Base-by-base conservation (phyloP, 805 yeast species). In the Debaryomyces castellii region DNA sequence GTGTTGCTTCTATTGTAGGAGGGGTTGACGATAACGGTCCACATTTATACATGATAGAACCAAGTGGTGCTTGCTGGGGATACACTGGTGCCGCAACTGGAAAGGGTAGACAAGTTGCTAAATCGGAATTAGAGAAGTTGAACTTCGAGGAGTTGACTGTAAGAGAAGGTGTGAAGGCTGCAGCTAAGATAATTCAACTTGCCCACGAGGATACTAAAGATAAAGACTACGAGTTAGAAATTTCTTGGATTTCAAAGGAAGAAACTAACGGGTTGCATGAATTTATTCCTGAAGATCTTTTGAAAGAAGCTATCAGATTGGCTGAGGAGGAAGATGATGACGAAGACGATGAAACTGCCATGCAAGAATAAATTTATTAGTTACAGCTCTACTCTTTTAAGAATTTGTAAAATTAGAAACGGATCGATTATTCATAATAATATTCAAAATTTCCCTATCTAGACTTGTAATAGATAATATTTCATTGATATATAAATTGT, bases 181-280 rank as follows among this genome's bases (percentile, higher is more conserved):
- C 97, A 25, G 98, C 98, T 4, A 86, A 85, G 66, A 90, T 94
- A 62, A 87, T 94, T 59, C 87, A 89, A 60, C 74, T 85, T 52
- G 97, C 98, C 1, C 99, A 95, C 62, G 99, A 94, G 70, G 99
- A 94, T 62, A 89, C 90, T 68, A 94, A 92, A 67, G 99, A 94
- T 64, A 94, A 92, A 68, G 98, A 91, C 49, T 94, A 90, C 63
- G 99, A 94, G 69, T 77, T 94, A 52, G 99, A 94, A 62, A 77
- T 94, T 59, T 81, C 94, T 54, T 94, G 99, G 99, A 82, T 83
- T 44, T 82, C 92, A 30, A 60, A 64, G 30, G 77, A 80, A 23
- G 92, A 85, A 59, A 92, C 97, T 5, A 78, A 77, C 4, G 95
- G 97, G 14, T 63, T 73, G 48, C 98, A 94, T 64, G 80, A 82